Conservation (phyloP, 1,284 basidiomycete genomes). For the Chondrostereum purpureum region DNA sequence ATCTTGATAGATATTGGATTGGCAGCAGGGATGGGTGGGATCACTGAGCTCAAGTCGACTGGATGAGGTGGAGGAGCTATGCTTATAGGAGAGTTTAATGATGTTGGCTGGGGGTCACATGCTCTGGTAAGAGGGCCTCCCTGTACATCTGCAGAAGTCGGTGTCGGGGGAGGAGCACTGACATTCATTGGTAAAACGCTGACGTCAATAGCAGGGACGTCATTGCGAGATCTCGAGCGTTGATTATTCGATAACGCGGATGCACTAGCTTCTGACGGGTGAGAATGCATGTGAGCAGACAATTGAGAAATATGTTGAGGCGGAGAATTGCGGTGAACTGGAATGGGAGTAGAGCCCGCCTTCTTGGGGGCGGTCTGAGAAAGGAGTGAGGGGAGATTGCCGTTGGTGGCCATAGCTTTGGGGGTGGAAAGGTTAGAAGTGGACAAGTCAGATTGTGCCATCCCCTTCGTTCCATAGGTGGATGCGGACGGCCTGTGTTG, state of each 20-base stretch:
- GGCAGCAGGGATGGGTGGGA: slow-evolving; percentile 17
- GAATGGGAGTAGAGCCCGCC: slow-evolving; percentile 4
- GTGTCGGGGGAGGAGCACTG: slow-evolving; percentile 11
- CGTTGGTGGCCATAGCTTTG: slow-evolving; percentile 13
- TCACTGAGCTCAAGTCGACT: slow-evolving; percentile 16
- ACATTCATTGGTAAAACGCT: no score
- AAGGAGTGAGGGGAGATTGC: slow-evolving; percentile 47
- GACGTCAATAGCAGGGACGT: slow-evolving; percentile 1
- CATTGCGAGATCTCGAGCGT: slow-evolving; percentile 1
- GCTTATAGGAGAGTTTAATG: slow-evolving; percentile 14
- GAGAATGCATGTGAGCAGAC: slow-evolving; percentile 32
- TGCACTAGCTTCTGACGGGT: slow-evolving; percentile 13
- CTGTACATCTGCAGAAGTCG: slow-evolving; percentile 12
- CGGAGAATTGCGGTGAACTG: slow-evolving; percentile 29
- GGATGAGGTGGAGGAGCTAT: slow-evolving; percentile 13
- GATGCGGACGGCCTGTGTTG: slow-evolving; percentile 8
- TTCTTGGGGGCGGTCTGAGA: slow-evolving; percentile 56
- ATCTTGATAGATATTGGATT: slow-evolving; percentile 81
- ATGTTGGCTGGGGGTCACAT: slow-evolving; percentile 12
- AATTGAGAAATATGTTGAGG: slow-evolving; percentile 32
- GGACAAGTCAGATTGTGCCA: slow-evolving; percentile 1
- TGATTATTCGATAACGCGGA: slow-evolving; percentile 4
- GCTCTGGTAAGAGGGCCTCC: slow-evolving; percentile 9
- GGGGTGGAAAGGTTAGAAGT: slow-evolving; percentile 1
- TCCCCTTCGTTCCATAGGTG: not conserved